Evolutionary conservation across 2,329 filamentous ascomycete species (phyloP), one percentile per base, ranked within the genome.

Genomic region (Microcyclospora pomicola): DNA sequence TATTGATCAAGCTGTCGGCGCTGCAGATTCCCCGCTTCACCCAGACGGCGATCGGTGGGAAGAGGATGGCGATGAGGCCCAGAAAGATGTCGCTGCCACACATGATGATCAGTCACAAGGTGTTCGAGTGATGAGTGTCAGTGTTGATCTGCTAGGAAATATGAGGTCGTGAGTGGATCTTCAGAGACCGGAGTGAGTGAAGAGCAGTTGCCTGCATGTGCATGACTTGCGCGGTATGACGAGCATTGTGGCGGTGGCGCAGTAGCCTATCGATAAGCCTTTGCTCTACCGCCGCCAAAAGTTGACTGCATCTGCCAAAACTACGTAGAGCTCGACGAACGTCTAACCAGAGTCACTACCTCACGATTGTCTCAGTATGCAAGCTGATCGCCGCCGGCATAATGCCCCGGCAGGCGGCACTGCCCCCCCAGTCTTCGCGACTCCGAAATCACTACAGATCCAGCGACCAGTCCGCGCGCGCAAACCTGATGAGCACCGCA

Each of bases 11-110:
- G 7, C 82, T 88, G 65, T 96, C 91, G 40, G 80, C 85, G 45
- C 79, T 82, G 70, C 91, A 98, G 64, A 98, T 71, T 47, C 91
- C 91, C 54, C 81, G 70, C 67, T 96, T 98, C 43, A 98, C 84
- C 91, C 91, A 98, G 53, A 98, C 91, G 85, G 53, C 50, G 35
- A 44, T 37, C 6, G 52, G 59, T 27, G 73, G 73, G 58, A 77
- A 77, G 53, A 77, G 66, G 53, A 77, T 63, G 53, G 73, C 71
- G 45, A 78, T 61, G 35, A 77, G 57, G 54, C 67, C 72, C 49
- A 77, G 62, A 51, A 77, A 75, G 47, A 74, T 64, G 59, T 77
- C 73, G 50, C 69, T 67, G 53, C 70, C 63, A 57, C 72, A 76
- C 72, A 75, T 75, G 32, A 13, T 66, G 45, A 13, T 41, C 9